These are phyloP conservation scores for Penicillium tannophilum DNA, from an alignment of 495 filamentous ascomycete species.

Conservation along the genomic window DNA sequence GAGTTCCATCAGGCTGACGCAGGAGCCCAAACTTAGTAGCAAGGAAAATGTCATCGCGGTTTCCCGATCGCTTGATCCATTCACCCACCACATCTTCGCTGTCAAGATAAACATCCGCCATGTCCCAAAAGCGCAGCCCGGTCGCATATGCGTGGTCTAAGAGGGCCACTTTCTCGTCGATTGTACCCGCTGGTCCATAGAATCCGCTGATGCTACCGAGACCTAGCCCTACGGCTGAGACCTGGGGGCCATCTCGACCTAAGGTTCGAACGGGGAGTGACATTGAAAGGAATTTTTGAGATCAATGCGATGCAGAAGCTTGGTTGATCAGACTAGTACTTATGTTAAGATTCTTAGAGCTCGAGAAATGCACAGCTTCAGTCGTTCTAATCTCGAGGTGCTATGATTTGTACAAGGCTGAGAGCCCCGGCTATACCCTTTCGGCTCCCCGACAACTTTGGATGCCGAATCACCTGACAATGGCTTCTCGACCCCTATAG, in stretches of 20 bases:
- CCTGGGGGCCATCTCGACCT: conserved; percentile 54
- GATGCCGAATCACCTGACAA: too few relatives aligned
- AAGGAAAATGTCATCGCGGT: conserved; percentile 59
- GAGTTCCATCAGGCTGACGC: conserved; percentile 15
- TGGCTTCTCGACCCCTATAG: too few relatives aligned
- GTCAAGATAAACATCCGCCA: conserved; percentile 49
- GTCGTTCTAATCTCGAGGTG: too few relatives aligned
- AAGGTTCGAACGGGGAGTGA: conserved; percentile 36
- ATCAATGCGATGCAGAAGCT: background rate
- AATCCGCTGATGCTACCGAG: conserved; percentile 52
- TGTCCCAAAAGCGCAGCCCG: conserved; percentile 61
- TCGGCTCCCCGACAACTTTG: background rate
- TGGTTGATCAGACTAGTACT: background rate
- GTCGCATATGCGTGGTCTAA: conserved; percentile 52
- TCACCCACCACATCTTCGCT: conserved; percentile 53
- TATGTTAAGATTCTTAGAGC: background rate
- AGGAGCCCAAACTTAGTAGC: conserved; percentile 54
- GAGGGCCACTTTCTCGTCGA: conserved; percentile 34
- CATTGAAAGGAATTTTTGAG: conserved; percentile 7
- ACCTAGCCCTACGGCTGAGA: conserved; percentile 55
- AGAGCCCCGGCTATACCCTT: background rate
- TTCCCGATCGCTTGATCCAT: conserved; percentile 58
- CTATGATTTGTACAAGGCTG: background rate
- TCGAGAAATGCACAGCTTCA: background rate
- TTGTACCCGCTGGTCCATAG: conserved; percentile 45